These are phyloP conservation scores for Myochromella boudieri DNA, from an alignment of 768 basidiomycete species.

Conservation along the genomic window DNA sequence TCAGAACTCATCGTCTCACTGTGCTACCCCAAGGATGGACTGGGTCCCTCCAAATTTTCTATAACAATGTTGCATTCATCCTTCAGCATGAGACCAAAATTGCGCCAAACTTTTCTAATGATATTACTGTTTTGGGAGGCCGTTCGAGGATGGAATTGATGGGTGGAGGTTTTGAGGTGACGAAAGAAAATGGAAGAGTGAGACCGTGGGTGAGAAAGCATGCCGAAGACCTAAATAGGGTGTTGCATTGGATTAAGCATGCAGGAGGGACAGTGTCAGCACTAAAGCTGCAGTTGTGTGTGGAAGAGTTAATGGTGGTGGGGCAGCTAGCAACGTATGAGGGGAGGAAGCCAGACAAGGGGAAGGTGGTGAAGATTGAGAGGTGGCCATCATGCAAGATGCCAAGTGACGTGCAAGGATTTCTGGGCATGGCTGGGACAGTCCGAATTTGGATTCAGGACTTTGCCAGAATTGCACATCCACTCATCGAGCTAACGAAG, in stretches of 20 bases:
- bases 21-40: conserved; percentile 22
- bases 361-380: conserved; percentile 19
- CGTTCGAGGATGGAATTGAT: not conserved
- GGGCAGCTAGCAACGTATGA: conserved; percentile 33
- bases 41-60: conserved; percentile 29
- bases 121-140: not conserved
- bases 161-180: no score
- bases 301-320: no score
- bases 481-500: conserved; percentile 15
- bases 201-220: no score
- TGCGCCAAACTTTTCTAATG: no score
- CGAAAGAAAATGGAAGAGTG: not conserved
- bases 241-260: conserved; percentile 25
- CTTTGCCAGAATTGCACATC: no score
- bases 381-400: conserved; percentile 27
- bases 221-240: no score
- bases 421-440: conserved; percentile 17
- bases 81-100: no score
- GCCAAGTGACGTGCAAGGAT: conserved; percentile 19
- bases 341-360: conserved; percentile 25
- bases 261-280: conserved; percentile 31
- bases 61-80: no score
- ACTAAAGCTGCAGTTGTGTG: no score
- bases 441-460: conserved; percentile 22
- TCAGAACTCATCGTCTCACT: conserved; percentile 22